These are phyloP conservation scores for Pseudozyma flocculosa DNA, from an alignment of 1,284 basidiomycete genomes.

Conservation along the genomic window DNA sequence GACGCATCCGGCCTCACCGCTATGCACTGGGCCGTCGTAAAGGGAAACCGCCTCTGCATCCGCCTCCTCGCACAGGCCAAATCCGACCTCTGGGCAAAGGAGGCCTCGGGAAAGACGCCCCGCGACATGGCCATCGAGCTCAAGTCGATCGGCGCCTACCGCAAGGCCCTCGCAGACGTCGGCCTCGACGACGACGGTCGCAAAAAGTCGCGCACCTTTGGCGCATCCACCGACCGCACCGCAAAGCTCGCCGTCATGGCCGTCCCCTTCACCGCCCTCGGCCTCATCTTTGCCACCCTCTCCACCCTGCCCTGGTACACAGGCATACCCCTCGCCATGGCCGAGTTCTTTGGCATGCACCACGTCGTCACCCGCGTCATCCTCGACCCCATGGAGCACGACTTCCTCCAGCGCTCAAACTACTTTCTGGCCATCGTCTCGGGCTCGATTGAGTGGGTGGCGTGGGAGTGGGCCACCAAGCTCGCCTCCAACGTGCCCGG, in stretches of 20 bases:
- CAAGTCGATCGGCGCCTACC: constrained; percentile 76
- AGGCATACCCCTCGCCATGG: constrained; percentile 75
- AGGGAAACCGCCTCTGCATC: constrained; percentile 83
- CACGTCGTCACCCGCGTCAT: constrained; percentile 64
- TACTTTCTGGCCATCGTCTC: constrained; percentile 90
- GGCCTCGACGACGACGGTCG: constrained; percentile 63
- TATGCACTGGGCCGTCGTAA: constrained; percentile 97
- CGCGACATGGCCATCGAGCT: constrained; percentile 92
- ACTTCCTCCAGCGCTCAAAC: constrained; percentile 61
- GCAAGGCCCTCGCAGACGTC: constrained; percentile 81
- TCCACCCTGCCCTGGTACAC: constrained; percentile 85
- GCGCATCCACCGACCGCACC: constrained; percentile 73
- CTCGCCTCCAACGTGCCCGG: constrained; percentile 59
- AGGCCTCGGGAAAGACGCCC: constrained; percentile 81
- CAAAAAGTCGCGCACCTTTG: constrained; percentile 23
- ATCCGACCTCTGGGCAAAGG: constrained; percentile 77
- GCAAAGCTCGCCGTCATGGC: constrained; percentile 78
- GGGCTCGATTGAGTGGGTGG: constrained; percentile 82
- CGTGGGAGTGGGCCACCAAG: constrained; percentile 72
- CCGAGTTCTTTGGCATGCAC: constrained; percentile 87
- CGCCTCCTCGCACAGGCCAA: constrained; percentile 80
- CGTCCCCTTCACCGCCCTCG: constrained; percentile 76
- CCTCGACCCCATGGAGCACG: constrained; percentile 31
- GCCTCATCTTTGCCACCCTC: constrained; percentile 78
- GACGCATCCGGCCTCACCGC: constrained; percentile 85